Percentiles rank a stretch among this genome's conserved stretches.
phyloP scores from a whole-genome alignment of 2,329 filamentous ascomycete genomes.

The Cordyceps cicadae region DNA sequence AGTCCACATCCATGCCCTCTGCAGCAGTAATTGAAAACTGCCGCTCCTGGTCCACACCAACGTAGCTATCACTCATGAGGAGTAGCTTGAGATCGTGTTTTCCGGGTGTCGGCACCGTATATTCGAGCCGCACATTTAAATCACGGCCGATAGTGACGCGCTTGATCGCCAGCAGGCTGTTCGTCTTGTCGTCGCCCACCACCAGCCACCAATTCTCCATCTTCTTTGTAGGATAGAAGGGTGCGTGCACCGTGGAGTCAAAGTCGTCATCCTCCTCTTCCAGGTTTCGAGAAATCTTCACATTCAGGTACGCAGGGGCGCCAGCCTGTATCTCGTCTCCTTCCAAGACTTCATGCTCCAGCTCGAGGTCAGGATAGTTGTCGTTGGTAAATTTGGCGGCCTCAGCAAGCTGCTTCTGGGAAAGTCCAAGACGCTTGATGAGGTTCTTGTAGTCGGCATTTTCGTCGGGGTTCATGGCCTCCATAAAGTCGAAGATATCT shows the following conservation, averaged over 20 bases:
- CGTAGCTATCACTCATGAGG: constrained; percentile 94
- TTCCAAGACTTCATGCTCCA: constrained; percentile 81
- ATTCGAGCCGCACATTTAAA: constrained; percentile 74
- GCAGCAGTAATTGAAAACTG: constrained; percentile 76
- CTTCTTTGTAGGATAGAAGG: constrained; percentile 88
- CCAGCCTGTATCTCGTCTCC: constrained; percentile 72
- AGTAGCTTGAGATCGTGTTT: constrained; percentile 84
- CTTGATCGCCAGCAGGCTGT: constrained; percentile 86
- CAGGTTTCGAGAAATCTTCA: constrained; percentile 77
- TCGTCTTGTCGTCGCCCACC: constrained; percentile 84
- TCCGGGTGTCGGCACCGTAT: constrained; percentile 75
- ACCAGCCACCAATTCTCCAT: constrained; percentile 99
- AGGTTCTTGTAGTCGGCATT: constrained; percentile 73
- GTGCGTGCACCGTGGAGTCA: constrained; percentile 82
- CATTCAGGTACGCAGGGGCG: constrained; percentile 70
- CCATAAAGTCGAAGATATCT: constrained; percentile 97
- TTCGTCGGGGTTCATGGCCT: constrained; percentile 93
- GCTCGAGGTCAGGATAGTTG: constrained; percentile 89
- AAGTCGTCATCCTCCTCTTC: constrained; percentile 59
- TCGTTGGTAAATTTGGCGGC: constrained; percentile 94
- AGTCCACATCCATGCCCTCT: constrained; percentile 92
- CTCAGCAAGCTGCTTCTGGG: constrained; percentile 73
- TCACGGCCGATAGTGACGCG: constrained; percentile 77
- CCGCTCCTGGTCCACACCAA: constrained; percentile 93
- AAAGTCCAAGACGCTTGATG: constrained; percentile 68